Base-by-base conservation (phyloP, 768 basidiomycete genomes). In the Dentipellis sp. region DNA sequence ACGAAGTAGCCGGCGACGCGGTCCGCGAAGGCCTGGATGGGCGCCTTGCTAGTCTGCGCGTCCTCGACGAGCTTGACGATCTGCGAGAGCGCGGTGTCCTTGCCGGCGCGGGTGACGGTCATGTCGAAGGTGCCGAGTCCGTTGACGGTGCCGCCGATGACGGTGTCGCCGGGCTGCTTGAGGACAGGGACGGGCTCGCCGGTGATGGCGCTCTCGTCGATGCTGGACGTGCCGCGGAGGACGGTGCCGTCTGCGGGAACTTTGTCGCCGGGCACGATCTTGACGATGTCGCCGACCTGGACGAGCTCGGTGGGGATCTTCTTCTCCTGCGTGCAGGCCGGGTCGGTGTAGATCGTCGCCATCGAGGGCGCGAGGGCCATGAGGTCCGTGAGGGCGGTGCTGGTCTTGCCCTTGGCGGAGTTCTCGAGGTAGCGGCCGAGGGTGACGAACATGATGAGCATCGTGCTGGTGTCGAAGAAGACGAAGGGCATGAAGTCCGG, bases 401-500 rank as follows among this genome's bases (percentile, higher is more conserved):
- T 94, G 2, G 97, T 98, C 71, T 90, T 91, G 34, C 97, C 95
- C 70, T 98, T 98, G 49, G 97, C 97, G 55, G 86, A 81, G 71
- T 98, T 98, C 74, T 98, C 97, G 50, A 98, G 79, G 72, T 86
- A 97, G 22, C 97, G 84, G 4, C 97, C 97, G 12, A 98, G 80
- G 2, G 92, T 94, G 64, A 98, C 88, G 68, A 99, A 98, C 74
- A 87, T 90, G 78, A 99, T 86, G 59, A 99, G 75, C 97, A 97
- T 98, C 17, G 97, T 97, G 65, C 92, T 97, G 1, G 97, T 98
- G 72, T 99, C 97, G 74, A 98, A 98, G 72, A 98, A 98, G 47
- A 93, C 79, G 67, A 87, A 80, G 1, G 97, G 95, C 17, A 81
- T 85, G 66, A 78, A 91, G 45, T 77, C 77, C 0, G 85, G 78